Base-by-base conservation (phyloP, 768 basidiomycete species). In the Trichaptum fuscoviolaceum region DNA sequence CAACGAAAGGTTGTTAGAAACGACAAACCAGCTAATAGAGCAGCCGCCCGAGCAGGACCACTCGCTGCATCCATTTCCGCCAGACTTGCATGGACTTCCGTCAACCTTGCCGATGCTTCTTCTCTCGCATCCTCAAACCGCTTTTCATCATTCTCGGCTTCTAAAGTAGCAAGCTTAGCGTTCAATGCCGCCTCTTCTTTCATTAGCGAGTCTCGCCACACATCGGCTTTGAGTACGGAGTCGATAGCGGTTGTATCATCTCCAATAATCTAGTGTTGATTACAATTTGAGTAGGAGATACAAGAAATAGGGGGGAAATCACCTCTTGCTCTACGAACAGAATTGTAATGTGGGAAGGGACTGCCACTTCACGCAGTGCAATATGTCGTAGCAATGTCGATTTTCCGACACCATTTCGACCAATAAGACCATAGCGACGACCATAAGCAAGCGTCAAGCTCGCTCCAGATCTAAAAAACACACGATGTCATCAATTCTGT, bases 21-120 rank as follows among this genome's bases (percentile, higher is more conserved):
- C 42, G 62, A 34, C 35, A 9, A 34, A 91, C 92, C 96, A 24
- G 95, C 94, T 27, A 98, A 82, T 26, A 99, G 79, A 23, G 92
- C 84, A 17, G 94, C 93, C 24, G 96, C 96, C 60, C 97, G 80
- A 7, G 94, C 90, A n/a, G 97, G 97, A 2, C 95, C 97, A 74
- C 92, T 96, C 74, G 93, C 96, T 2, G 96, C 96, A 70, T 99
- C 97, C 89, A 99, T 99, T 62, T 99, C 97, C n/a, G 95, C 88
- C 60, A 99, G 78, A 61, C 91, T 85, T 60, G 90, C 80, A 74
- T 99, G 97, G 6, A 97, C 91, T 69, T 99, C 96, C 1, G 91
- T 88, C 35, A 99, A 75, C 64, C 95, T 83, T 8, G 85, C 82
- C 1, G 90, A 87, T 1, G 92, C 83, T 69, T 96, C 96, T 72